Conservation (phyloP, 768 basidiomycete species). For the Auricularia sp. region DNA sequence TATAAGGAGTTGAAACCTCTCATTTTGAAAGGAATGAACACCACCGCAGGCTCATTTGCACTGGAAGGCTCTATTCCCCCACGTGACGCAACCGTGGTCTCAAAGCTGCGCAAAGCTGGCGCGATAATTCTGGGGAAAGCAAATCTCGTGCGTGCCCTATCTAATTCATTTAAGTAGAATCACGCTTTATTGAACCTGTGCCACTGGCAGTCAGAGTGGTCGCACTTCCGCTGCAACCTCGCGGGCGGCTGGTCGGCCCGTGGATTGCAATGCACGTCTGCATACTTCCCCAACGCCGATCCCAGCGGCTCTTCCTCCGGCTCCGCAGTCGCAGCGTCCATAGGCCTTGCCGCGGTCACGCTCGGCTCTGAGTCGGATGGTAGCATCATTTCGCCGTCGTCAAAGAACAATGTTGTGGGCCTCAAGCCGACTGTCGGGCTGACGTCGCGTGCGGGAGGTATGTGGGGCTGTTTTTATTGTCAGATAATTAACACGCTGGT, state of each 20-base stretch:
- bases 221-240: slow-evolving; percentile 36
- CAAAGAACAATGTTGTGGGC: slow-evolving; percentile 32
- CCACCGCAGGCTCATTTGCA: slow-evolving; percentile 30
- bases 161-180: too few species aligned
- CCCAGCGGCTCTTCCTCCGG: slow-evolving; percentile 16
- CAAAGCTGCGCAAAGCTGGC: slow-evolving; percentile 15
- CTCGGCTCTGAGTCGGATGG: slow-evolving; percentile 36
- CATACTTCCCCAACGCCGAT: slow-evolving; percentile 37
- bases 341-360: neutral
- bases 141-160: slow-evolving; percentile 23
- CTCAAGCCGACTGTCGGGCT: slow-evolving; percentile 32
- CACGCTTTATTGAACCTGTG: too few species aligned
- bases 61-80: slow-evolving; percentile 25
- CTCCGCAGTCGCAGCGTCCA: neutral
- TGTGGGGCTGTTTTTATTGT: neutral
- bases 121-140: slow-evolving; percentile 35
- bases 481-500: too few species aligned
- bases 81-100: slow-evolving; percentile 25
- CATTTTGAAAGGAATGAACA: slow-evolving; percentile 23
- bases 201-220: slow-evolving; percentile 31
- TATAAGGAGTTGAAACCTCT: neutral
- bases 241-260: slow-evolving; percentile 51
- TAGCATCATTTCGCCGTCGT: slow-evolving; percentile 34
- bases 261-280: slow-evolving; percentile 38
- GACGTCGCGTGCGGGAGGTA: slow-evolving; percentile 29